Base-by-base conservation (phyloP, 202 grass and related monocot genomes). In the Setaria viridis region DNA sequence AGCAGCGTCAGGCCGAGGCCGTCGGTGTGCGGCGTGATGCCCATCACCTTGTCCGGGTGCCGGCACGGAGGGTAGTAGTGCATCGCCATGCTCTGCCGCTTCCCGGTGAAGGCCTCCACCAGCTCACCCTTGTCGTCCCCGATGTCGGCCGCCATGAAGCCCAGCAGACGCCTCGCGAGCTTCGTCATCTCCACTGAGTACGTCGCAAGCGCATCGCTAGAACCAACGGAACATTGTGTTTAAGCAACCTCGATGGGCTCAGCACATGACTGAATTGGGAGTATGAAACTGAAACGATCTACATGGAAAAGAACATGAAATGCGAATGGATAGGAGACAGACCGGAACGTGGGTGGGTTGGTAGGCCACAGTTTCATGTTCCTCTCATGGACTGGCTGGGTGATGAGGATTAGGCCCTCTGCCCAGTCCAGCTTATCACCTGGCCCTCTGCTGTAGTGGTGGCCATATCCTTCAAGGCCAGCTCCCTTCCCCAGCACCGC, bases 61-160 rank as follows among this genome's bases (percentile, higher is more conserved):
- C 19, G 53, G 77, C 92, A 91, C 2, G 92, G 81, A 35, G 92
- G 87, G 66, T 94, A 94, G 54, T 90, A 67, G 72, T 80, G 78
- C 4, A 86, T 76, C 29, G 78, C 78, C 17, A 94, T 11, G 5
- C 32, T 51, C 72, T 94, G 92, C 9, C 30, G 62, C 41, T 32
- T 85, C 0, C 53, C 62, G 3, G 59, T 16, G 7, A 83, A 82
- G 1, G 84, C 73, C 7, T 0, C 35, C 0, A 55, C 33, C 9
- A 94, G 65, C 4, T 72, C 41, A 62, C 83, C 92, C 10, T 9
- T 0, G 9, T 72, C 70, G 20, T 50, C 46, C 25, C 39, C 46
- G 46, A 72, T 35, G 42, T 68, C 80, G 13, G 76, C 66, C 37
- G 89, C 86, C 59, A 91, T 91, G 66, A 84, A 76, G 2, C 51